Percentiles rank a stretch among this genome's conserved stretches.
Evolutionary conservation across 1,284 basidiomycete genomes (phyloP).

Genomic region (Pyrrhoderma noxium): DNA sequence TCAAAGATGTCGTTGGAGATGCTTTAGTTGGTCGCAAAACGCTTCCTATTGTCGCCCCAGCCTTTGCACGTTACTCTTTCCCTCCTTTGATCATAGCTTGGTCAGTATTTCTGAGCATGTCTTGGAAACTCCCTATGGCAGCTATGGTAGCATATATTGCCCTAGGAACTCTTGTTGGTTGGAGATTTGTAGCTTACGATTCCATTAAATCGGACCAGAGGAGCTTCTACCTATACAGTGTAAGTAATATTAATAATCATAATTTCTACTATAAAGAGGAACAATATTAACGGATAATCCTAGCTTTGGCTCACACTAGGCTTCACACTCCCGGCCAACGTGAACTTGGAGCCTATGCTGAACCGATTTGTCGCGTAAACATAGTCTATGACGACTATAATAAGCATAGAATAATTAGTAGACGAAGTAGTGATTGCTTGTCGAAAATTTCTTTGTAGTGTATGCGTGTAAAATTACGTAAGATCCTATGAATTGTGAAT

Average conservation of each 20-base stretch:
- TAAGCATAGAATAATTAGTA: no score
- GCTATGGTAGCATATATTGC: neutral
- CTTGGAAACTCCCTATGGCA: neutral
- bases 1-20: conserved; percentile 35
- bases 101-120: conserved; percentile 1
- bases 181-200: neutral
- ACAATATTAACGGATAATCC: no score
- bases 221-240: conserved; percentile 10
- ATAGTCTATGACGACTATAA: no score
- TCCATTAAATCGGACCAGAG: conserved; percentile 5
- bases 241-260: neutral
- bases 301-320: no score
- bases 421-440: no score
- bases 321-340: no score
- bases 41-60: conserved; percentile 29
- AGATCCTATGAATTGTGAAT: no score
- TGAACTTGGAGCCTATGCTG: no score
- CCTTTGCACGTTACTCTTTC: neutral
- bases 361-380: no score
- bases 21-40: conserved; percentile 31
- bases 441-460: no score
- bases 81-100: neutral
- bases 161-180: neutral
- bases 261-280: no score
- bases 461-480: no score